Evolutionary conservation across 2,329 filamentous ascomycete species (phyloP).

Genomic region (Penicillium vulpinum): DNA sequence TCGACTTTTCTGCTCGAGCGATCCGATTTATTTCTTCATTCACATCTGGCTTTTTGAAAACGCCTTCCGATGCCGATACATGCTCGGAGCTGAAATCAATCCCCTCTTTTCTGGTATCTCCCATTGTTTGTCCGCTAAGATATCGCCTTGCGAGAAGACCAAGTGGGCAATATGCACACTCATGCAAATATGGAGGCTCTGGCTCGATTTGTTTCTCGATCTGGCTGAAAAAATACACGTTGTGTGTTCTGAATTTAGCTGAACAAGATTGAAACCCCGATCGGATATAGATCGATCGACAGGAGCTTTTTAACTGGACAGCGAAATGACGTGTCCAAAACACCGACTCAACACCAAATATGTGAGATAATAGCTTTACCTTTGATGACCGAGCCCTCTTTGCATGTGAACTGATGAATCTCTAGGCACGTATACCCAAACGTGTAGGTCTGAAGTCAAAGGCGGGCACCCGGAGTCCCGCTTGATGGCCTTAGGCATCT

Average conservation of each 20-base stretch:
- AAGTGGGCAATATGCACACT: background rate
- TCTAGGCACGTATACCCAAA: background rate
- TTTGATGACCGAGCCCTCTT: background rate
- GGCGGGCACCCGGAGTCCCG: conserved; percentile 3
- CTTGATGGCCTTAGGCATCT: conserved; percentile 3
- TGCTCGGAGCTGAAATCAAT: conserved; percentile 7
- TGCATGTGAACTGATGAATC: background rate
- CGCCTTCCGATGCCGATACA: background rate
- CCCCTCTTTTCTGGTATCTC: background rate
- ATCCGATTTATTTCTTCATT: conserved; percentile 1
- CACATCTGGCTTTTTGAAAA: too few relatives aligned
- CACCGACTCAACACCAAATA: background rate
- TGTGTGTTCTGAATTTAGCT: background rate
- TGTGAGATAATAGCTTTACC: background rate
- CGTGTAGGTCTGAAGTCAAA: conserved; percentile 3
- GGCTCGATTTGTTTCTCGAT: background rate
- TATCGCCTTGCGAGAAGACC: background rate
- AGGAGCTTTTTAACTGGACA: background rate
- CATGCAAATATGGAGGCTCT: background rate
- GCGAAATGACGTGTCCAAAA: background rate
- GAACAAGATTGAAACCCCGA: background rate
- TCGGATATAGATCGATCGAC: conserved; percentile 10
- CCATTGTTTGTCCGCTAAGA: background rate
- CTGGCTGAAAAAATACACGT: background rate
- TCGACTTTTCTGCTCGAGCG: conserved; percentile 41